Percentiles rank a stretch among this genome's conserved stretches.
Conservation (phyloP, 352 stramenopile species). For the Albugo candida region DNA sequence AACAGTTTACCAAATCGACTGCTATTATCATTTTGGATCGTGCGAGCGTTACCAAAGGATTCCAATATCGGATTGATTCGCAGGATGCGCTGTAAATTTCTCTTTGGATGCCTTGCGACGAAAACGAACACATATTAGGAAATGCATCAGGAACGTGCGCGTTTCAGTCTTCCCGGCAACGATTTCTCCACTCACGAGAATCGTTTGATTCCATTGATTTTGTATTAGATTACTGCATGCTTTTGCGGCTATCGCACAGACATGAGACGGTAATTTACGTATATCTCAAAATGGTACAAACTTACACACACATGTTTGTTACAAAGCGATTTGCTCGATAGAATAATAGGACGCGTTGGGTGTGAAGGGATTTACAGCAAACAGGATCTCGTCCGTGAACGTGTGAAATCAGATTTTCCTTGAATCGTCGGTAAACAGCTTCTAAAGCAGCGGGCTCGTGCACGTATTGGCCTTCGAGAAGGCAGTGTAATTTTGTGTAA, state of each 20-base stretch:
- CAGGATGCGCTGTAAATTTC: conserved; percentile 45
- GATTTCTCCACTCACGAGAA: conserved; percentile 85
- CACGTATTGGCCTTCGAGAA: conserved; percentile 63
- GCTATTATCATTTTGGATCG: conserved; percentile 76
- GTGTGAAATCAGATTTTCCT: conserved; percentile 70
- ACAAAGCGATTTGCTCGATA: conserved; percentile 31
- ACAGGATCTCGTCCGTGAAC: conserved; percentile 68
- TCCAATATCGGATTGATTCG: conserved; percentile 67
- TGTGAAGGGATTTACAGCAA: conserved; percentile 73
- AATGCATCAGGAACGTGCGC: conserved; percentile 93
- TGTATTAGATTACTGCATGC: conserved; percentile 58
- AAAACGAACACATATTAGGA: conserved; percentile 84
- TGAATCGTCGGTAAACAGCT: conserved; percentile 56
- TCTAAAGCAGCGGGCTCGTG: conserved; percentile 69
- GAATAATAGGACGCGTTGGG: conserved; percentile 42
- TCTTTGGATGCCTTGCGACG: conserved; percentile 5
- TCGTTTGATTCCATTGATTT: conserved; percentile 72
- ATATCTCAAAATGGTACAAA: background rate
- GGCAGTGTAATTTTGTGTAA: conserved; percentile 19
- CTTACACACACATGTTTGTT: conserved; percentile 6
- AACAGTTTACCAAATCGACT: conserved; percentile 85
- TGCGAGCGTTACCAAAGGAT: conserved; percentile 77
- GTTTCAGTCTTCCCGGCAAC: conserved; percentile 91
- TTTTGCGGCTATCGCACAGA: conserved; percentile 79
- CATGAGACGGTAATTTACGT: conserved; percentile 38